Conservation (phyloP, 805 yeast genomes). For the Blastobotrys peoriensis region DNA sequence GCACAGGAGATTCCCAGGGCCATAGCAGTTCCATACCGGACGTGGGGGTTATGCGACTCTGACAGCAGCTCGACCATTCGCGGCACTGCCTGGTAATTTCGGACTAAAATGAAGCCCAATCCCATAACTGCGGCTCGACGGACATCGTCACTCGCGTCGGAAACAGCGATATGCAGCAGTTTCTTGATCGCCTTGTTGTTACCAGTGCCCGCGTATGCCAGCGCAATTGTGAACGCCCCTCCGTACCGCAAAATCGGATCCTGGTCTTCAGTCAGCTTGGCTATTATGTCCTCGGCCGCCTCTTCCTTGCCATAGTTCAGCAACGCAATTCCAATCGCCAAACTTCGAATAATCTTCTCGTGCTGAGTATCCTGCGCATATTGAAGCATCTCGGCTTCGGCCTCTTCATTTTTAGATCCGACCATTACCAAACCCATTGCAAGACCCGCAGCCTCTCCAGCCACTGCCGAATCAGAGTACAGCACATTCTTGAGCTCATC, state of each 20-base stretch:
- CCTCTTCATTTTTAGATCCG: constrained; percentile 73
- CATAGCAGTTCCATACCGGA: constrained; percentile 95
- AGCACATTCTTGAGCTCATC: constrained; percentile 79
- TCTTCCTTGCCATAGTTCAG: constrained; percentile 82
- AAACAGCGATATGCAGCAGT: constrained; percentile 86
- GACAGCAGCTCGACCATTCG: constrained; percentile 88
- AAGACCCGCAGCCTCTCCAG: constrained; percentile 94
- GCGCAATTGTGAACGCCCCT: constrained; percentile 88
- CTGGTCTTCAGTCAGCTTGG: constrained; percentile 62
- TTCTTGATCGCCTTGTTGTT: constrained; percentile 80
- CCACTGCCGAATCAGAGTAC: constrained; percentile 84
- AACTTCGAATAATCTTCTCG: constrained; percentile 90
- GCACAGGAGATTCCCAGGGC: constrained; percentile 97
- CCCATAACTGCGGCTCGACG: constrained; percentile 93
- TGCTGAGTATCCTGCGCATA: constrained; percentile 95
- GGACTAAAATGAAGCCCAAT: constrained; percentile 82
- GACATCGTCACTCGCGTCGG: constrained; percentile 93
- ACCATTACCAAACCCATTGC: constrained; percentile 95
- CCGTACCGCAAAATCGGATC: constrained; percentile 88
- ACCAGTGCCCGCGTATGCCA: constrained; percentile 97
- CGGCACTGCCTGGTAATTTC: constrained; percentile 91
- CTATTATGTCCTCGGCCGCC: constrained; percentile 64
- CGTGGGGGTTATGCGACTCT: constrained; percentile 96
- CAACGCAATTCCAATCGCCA: constrained; percentile 83
- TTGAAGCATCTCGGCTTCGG: constrained; percentile 71